Percentiles rank a stretch among this genome's conserved stretches.
These are phyloP conservation scores for Pseudocercospora cruenta DNA, from an alignment of 2,329 filamentous ascomycete species.

Conservation along the genomic window DNA sequence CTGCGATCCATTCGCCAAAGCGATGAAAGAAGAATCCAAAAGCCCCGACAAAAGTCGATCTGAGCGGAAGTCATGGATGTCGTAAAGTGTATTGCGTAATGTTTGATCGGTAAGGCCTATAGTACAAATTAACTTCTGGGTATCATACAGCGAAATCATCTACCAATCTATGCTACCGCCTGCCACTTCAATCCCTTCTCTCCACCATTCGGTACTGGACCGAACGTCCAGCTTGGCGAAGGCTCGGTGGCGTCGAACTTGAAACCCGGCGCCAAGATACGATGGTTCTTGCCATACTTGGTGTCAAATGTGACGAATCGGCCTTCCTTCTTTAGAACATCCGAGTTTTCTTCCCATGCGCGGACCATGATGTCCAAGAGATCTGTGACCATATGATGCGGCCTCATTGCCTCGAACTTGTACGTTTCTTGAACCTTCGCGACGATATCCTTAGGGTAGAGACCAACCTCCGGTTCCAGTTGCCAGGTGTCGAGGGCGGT, in stretches of 20 bases:
- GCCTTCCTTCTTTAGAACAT: constrained; percentile 29
- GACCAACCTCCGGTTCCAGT: constrained; percentile 39
- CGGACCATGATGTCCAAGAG: constrained; percentile 35
- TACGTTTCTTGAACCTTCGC: constrained; percentile 34
- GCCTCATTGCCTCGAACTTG: constrained; percentile 35
- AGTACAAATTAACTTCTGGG: constrained; percentile 6
- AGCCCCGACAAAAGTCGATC: not conserved
- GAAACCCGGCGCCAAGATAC: constrained; percentile 34
- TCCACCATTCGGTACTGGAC: constrained; percentile 27
- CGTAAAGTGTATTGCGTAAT: not conserved
- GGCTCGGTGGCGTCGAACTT: constrained; percentile 25
- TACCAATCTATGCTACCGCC: constrained; percentile 1
- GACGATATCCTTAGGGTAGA: constrained; percentile 38
- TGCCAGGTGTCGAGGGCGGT: constrained; percentile 39
- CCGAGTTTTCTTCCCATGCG: constrained; percentile 35
- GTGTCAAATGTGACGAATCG: constrained; percentile 30
- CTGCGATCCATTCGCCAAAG: not conserved
- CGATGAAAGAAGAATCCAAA: not conserved
- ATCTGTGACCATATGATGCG: constrained; percentile 37
- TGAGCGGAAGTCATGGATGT: not conserved
- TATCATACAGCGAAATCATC: constrained; percentile 4
- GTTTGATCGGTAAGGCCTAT: not conserved
- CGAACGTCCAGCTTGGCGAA: constrained; percentile 19
- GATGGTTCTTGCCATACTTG: constrained; percentile 32
- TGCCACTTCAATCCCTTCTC: constrained; percentile 16